phyloP scores from a whole-genome alignment of 768 basidiomycete genomes.

The Pulveroboletus sp. region DNA sequence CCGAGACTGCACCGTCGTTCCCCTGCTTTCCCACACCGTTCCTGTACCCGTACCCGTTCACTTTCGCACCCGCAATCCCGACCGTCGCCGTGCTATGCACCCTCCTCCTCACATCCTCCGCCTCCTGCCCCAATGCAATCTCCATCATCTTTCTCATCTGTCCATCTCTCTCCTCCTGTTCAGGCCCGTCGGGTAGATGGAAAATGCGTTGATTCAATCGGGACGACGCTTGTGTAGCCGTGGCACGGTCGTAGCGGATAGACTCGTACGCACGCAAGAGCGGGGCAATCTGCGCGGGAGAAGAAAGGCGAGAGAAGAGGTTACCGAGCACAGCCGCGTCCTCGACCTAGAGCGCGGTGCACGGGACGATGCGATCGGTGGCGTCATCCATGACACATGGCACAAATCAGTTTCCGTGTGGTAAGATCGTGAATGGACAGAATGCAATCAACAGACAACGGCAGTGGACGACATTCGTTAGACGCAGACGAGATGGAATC shows the following conservation, averaged over 20 bases:
- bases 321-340: constrained; percentile 41
- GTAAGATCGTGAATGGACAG: background rate
- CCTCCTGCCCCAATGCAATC: constrained; percentile 28
- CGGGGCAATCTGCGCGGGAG: constrained; percentile 37
- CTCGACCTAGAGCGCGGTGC: constrained; percentile 25
- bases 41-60: too few relatives aligned
- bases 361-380: background rate
- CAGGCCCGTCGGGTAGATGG: constrained; percentile 51
- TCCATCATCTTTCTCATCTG: constrained; percentile 49
- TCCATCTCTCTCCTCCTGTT: constrained; percentile 46
- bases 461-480: background rate
- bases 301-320: constrained; percentile 45
- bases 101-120: constrained; percentile 4
- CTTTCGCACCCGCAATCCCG: background rate
- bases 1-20: background rate
- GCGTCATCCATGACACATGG: background rate
- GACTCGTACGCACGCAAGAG: constrained; percentile 49
- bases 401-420: background rate
- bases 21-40: background rate
- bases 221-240: constrained; percentile 44
- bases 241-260: constrained; percentile 47
- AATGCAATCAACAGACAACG: background rate
- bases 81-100: constrained; percentile 12
- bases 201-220: constrained; percentile 50
- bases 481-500: background rate